Evolutionary conservation across 148 eudicot genomes (phyloP), one percentile per base, ranked within the genome.

Genomic region (Camellia granthamiana): DNA sequence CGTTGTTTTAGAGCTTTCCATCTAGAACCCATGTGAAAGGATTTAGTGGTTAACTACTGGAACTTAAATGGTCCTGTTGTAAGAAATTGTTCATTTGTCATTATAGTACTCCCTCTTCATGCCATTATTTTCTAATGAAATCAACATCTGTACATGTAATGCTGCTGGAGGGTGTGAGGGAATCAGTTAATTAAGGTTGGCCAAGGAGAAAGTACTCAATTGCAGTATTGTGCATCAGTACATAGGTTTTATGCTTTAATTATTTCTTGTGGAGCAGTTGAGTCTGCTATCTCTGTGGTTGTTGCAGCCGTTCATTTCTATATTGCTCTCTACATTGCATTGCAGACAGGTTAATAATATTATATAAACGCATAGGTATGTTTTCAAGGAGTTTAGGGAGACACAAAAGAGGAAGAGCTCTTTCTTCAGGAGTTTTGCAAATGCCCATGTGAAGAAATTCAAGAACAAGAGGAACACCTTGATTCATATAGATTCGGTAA

Each of bases 401-500:
- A 46, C 41, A 8, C 47, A 68, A 68, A 42, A 30, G 38, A 56
- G 38, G 74, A 71, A 46, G 13, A 23, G 21, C 16, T 21, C 4
- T 1, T n/a, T 0, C 2, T n/a, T 23, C 18, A 1, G 23, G 21
- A 9, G 18, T 44, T 49, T 47, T 51, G 14, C 59, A 8, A 66
- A 42, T 58, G 19, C 30, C 66, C 7, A 16, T 59, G 64, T 75
- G 77, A 74, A 58, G 52, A 14, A 51, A 51, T 59, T 47, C 10
- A 19, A 18, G 77, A 15, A 75, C 49, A 42, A 58, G 63, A 59
- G 59, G 43, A 52, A 7, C 75, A 69, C 16, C 59, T 41, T 62
- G 65, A 49, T 72, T 72, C 75, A 72, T 62, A 62, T n/a, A 16
- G 23, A 62, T 62, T 62, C 9, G 6, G 65, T 62, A 19, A 62